phyloP scores from a whole-genome alignment of 2,329 filamentous ascomycete species.

The Diplodia corticola region DNA sequence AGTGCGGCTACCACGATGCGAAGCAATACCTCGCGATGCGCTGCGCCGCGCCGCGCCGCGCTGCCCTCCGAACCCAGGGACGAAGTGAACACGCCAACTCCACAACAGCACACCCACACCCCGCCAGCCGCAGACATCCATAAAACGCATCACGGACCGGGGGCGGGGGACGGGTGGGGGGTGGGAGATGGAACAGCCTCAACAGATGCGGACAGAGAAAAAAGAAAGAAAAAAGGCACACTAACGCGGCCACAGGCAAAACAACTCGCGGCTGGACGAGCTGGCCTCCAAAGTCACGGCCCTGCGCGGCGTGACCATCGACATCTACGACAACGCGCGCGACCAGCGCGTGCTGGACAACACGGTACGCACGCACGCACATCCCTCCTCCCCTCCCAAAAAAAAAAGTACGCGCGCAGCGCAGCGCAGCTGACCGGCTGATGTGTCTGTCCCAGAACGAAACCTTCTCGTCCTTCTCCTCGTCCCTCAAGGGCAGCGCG shows the following conservation, averaged over 20 bases:
- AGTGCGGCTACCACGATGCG: too few species aligned
- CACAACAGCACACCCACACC: too few species aligned
- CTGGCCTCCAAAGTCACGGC: constrained; percentile 88
- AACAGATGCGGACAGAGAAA: too few species aligned
- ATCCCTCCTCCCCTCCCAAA: background rate
- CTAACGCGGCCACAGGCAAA: constrained; percentile 61
- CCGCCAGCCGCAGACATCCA: too few species aligned
- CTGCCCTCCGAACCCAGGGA: too few species aligned
- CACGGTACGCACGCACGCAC: constrained; percentile 60
- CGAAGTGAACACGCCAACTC: too few species aligned
- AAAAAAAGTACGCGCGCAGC: too few species aligned
- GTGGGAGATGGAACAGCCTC: too few species aligned
- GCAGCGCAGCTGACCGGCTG: too few species aligned
- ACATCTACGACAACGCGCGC: constrained; percentile 96
- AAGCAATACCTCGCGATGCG: too few species aligned
- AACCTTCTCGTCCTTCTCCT: constrained; percentile 85
- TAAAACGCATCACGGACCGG: too few species aligned
- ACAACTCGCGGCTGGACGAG: constrained; percentile 90
- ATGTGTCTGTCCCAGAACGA: constrained; percentile 78
- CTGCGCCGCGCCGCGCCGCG: background rate
- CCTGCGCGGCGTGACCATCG: constrained; percentile 88
- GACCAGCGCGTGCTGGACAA: constrained; percentile 85
- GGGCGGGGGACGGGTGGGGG: too few species aligned
- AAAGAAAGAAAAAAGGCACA: background rate
- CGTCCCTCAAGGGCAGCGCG: constrained; percentile 80